phyloP scores from a whole-genome alignment of 192 early-diverging fungal genomes.

The Coemansia sp. region DNA sequence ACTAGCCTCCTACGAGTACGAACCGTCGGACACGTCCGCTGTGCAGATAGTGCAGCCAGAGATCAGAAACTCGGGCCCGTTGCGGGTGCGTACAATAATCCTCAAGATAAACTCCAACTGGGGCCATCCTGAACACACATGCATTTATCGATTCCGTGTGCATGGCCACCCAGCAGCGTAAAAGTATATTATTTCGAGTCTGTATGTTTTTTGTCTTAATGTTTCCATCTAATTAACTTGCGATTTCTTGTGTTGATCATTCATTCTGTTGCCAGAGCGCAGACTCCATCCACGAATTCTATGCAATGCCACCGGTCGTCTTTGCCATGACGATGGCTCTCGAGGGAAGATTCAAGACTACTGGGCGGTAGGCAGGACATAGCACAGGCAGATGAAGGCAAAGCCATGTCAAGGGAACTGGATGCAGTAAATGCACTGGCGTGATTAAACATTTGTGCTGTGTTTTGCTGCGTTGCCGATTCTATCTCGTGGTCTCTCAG shows the following conservation, averaged over 20 bases:
- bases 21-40: conserved; percentile 39
- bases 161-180: conserved; percentile 54
- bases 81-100: conserved; percentile 57
- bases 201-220: not conserved
- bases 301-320: too few relatives aligned
- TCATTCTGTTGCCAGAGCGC: not conserved
- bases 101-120: conserved; percentile 69
- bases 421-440: not conserved
- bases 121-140: conserved; percentile 71
- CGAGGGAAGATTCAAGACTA: too few relatives aligned
- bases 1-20: conserved; percentile 52
- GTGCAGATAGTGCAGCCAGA: conserved; percentile 53
- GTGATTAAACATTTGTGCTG: not conserved
- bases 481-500: not conserved
- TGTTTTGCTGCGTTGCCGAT: too few relatives aligned
- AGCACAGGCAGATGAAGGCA: not conserved
- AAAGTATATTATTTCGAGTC: not conserved
- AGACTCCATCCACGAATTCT: too few relatives aligned
- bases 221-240: not conserved
- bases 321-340: too few relatives aligned
- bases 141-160: conserved; percentile 73
- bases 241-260: not conserved
- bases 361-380: too few relatives aligned
- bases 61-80: conserved; percentile 8
- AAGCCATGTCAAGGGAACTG: not conserved